phyloP scores from a whole-genome alignment of 768 basidiomycete genomes.

The Mycena vulgaris region DNA sequence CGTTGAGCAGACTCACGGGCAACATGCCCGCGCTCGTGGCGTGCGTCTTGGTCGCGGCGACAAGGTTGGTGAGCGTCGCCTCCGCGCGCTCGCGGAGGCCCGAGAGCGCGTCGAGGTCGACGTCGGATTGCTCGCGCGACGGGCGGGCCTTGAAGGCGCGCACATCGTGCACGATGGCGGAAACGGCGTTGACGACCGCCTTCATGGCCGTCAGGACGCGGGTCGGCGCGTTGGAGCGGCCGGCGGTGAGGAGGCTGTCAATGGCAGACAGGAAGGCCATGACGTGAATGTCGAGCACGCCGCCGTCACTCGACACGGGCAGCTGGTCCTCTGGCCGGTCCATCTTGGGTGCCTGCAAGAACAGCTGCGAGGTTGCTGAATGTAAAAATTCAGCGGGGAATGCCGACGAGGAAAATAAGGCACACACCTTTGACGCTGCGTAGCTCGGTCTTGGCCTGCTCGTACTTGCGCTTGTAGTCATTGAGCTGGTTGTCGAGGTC shows the following conservation, averaged over 20 bases:
- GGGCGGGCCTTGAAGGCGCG: conserved; percentile 82
- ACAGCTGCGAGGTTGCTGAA: conserved; percentile 93
- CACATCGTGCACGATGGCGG: conserved; percentile 90
- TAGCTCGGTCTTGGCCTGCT: conserved; percentile 95
- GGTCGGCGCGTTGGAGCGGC: conserved; percentile 90
- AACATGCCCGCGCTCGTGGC: conserved; percentile 93
- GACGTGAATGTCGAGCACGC: conserved; percentile 90
- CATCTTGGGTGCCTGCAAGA: conserved; percentile 84
- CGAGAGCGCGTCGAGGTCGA: conserved; percentile 76
- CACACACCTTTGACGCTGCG: conserved; percentile 90
- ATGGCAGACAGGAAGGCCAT: conserved; percentile 94
- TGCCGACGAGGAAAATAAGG: background rate
- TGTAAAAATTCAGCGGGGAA: conserved; percentile 7
- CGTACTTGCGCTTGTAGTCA: conserved; percentile 96
- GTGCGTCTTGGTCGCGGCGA: conserved; percentile 91
- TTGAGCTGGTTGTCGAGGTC: conserved; percentile 87
- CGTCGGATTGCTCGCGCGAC: conserved; percentile 67
- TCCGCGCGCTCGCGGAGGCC: conserved; percentile 83
- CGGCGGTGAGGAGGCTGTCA: conserved; percentile 87
- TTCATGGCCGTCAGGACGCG: conserved; percentile 95
- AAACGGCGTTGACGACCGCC: conserved; percentile 91
- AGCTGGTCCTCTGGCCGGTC: conserved; percentile 84
- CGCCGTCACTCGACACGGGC: conserved; percentile 89
- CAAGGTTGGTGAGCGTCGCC: conserved; percentile 92
- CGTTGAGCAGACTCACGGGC: conserved; percentile 95